Evolutionary conservation across 2,329 filamentous ascomycete genomes (phyloP), one percentile per base, ranked within the genome.

Genomic region (Zopfia rhizophila): DNA sequence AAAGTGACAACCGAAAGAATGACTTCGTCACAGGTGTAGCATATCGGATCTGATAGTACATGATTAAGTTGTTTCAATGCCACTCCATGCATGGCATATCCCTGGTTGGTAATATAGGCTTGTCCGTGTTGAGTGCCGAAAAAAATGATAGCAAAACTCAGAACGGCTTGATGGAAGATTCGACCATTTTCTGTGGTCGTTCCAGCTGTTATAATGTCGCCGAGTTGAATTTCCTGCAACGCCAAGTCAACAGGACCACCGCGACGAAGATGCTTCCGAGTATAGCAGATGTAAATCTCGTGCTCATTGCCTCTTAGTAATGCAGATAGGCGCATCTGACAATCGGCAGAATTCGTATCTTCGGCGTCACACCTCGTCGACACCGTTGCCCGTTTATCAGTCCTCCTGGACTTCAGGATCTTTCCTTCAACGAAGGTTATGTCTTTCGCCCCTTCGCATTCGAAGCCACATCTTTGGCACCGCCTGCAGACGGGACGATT

Each of bases 221-320:
- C 41, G 10, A 48, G 35, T 10, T 56, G 39, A 14, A 56, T 48
- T 6, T 55, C 41, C 25, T 58, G 44, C 24, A 65, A 39, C 2
- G 55, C 48, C 12, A 60, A 11, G 23, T 66, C 60, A 12, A 68
- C 37, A 5, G 58, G 54, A 10, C 54, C 62, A 19, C 57, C 58
- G 19, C 53, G 56, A 6, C 36, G 48, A 7, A 66, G 43, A 39
- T 59, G 29, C 14, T 46, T 59, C 19, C 51, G 46, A 8, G 55
- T 39, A 36, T 58, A 61, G 40, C 61, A 66, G 19, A 68, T 58
- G 36, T 60, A 67, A 2, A 57, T 39, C 27, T 68, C 57, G 12
- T 54, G 45, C 16, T 60, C 45, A n/a, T 53, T 54, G 17, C 47
- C 35, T 7, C 31, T 53, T 2, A 60, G 35, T 12, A 30, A 35